Evolutionary conservation across 352 stramenopile species (phyloP).

Genomic region (Pythium graminicola): DNA sequence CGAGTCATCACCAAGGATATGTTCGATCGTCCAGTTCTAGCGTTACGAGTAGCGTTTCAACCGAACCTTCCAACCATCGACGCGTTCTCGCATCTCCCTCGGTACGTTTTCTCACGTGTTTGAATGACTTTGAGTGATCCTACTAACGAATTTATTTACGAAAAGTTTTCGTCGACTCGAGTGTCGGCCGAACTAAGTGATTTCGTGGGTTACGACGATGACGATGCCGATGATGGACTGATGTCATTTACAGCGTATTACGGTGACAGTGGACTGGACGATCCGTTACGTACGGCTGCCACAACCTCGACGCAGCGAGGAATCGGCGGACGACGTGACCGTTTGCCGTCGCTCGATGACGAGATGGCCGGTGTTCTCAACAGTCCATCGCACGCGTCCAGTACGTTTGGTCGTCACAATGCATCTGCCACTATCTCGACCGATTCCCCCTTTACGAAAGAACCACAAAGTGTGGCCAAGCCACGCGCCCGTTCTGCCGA

Average conservation of each 20-base stretch:
- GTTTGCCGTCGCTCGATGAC: conserved; percentile 16
- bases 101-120: conserved; percentile 29
- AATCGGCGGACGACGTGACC: too few species aligned
- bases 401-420: neutral
- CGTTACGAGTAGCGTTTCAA: conserved; percentile 57
- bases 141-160: conserved; percentile 4
- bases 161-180: conserved; percentile 27
- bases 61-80: conserved; percentile 43
- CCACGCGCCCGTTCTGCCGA: conserved; percentile 8
- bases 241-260: conserved; percentile 12
- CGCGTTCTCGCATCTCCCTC: conserved; percentile 46
- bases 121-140: neutral
- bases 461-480: conserved; percentile 9
- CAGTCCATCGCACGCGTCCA: conserved; percentile 10
- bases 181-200: conserved; percentile 41
- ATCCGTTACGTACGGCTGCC: neutral
- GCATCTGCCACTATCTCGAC: neutral
- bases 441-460: neutral
- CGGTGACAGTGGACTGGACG: neutral
- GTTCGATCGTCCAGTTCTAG: conserved; percentile 28
- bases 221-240: conserved; percentile 8
- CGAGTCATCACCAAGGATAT: neutral
- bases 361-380: conserved; percentile 19
- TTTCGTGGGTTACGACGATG: conserved; percentile 52
- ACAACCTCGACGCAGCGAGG: neutral